Evolutionary conservation across 2,329 filamentous ascomycete species (phyloP).

Genomic region (Pseudogymnoascus sp.): DNA sequence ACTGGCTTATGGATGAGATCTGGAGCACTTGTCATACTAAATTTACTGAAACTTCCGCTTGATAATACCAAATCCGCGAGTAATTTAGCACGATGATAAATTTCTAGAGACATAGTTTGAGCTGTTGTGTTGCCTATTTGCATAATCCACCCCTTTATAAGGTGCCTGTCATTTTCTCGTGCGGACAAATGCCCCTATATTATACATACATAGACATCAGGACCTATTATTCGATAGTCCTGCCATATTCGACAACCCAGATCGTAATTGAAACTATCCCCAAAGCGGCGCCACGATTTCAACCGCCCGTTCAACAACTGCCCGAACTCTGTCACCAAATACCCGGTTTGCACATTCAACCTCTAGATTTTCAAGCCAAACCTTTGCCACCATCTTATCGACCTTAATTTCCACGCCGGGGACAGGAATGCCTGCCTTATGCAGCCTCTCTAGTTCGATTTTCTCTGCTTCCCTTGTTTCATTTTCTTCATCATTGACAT

Average conservation of each 20-base stretch:
- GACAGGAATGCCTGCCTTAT: slow-evolving; percentile 80
- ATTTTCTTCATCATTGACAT: slow-evolving; percentile 30
- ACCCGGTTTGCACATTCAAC: slow-evolving; percentile 77
- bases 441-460: slow-evolving; percentile 68
- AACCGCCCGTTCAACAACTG: slow-evolving; percentile 81
- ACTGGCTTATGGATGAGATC: not conserved
- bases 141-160: not conserved
- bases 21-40: not conserved
- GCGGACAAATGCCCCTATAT: not conserved
- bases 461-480: slow-evolving; percentile 34
- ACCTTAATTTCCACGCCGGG: slow-evolving; percentile 82
- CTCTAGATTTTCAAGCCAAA: slow-evolving; percentile 88
- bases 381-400: slow-evolving; percentile 77
- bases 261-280: slow-evolving; percentile 32
- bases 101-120: not conserved
- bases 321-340: slow-evolving; percentile 75
- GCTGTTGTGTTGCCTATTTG: not conserved
- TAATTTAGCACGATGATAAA: not conserved
- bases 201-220: not conserved
- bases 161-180: not conserved
- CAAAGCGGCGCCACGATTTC: slow-evolving; percentile 77
- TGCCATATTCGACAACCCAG: not conserved
- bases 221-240: not conserved
- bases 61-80: not conserved
- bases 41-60: not conserved